Base-by-base conservation (phyloP, 208 protist species). In the Crithidia acanthocephali region DNA sequence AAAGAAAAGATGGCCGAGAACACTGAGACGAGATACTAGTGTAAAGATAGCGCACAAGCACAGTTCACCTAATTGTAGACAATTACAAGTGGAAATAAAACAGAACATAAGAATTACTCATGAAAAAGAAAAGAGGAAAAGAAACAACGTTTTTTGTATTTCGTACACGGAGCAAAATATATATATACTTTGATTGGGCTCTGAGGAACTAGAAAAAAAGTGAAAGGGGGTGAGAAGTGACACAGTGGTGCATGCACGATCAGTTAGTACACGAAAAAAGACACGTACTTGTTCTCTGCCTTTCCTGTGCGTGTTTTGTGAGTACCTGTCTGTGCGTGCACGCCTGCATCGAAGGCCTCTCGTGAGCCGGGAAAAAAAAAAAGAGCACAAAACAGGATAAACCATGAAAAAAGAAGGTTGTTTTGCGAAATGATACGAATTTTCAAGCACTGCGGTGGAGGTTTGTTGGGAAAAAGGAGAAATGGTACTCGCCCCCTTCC, bases 51-150 rank as follows among this genome's bases (percentile, higher is more conserved):
- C 52, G 30, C 52, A 58, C 52, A 37, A 40, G 52, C 52, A 30
- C 48, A 25, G 25, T 25, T 53, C 48, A 53, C 48, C 48, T 53
- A 25, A 30, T 53, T 30, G 23, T n/a, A 11, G 37, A 44, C 23
- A 30, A 63, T 27, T 35, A 1, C 15, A 65, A 53, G 44, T 3
- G 18, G 0, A 27, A 40, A 47, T 8, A 16, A 58, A 57, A 73
- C 72, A 60, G 61, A 56, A 51, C 11, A 59, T 45, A 42, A 55
- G 40, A 74, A 70, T 45, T 53, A 53, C 25, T 53, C 7, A 53
- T 30, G 18, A 53, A 53, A 53, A 30, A 22, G 15, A 18, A 58
- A 58, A 58, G 18, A 58, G 7, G 10, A 58, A 58, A 37, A 58
- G 8, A 57, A 37, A 37, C 7, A 33, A 18, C 52, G 23, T 58